phyloP scores from a whole-genome alignment of 2,329 filamentous ascomycete genomes.

The Phialemonium atrogriseum region DNA sequence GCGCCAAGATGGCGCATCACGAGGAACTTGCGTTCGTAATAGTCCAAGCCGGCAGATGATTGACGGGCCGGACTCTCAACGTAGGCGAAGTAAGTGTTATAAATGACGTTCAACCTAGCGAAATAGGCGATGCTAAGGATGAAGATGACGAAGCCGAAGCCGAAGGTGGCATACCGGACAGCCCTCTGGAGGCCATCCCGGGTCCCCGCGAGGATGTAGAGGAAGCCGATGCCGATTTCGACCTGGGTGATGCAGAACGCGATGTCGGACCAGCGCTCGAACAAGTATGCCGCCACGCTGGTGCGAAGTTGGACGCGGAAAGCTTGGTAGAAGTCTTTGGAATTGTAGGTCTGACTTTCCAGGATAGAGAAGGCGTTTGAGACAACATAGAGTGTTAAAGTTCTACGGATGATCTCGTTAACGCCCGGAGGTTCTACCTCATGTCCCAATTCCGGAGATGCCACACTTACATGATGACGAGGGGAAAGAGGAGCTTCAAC shows the following conservation, averaged over 20 bases:
- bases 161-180: constrained; percentile 8
- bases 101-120: constrained; percentile 1
- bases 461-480: constrained; percentile 11
- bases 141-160: constrained; percentile 6
- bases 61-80: too few relatives aligned
- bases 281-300: not conserved
- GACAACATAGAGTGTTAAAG: too few relatives aligned
- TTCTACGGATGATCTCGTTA: too few relatives aligned
- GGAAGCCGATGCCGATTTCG: constrained; percentile 15
- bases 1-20: constrained; percentile 1
- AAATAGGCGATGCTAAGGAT: constrained; percentile 8
- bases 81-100: not conserved
- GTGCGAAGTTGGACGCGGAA: too few relatives aligned
- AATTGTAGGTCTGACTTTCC: not conserved
- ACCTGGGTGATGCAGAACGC: constrained; percentile 13
- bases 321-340: too few relatives aligned
- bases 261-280: constrained; percentile 9
- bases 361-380: too few relatives aligned
- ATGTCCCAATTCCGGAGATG: too few relatives aligned
- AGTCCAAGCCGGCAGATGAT: not conserved
- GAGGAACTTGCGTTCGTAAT: not conserved
- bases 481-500: constrained; percentile 11
- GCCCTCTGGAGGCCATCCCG: constrained; percentile 4
- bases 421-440: too few relatives aligned
- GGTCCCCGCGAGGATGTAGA: constrained; percentile 8